Conservation (phyloP, 306 rosid genomes). For the Cicer judaicum region DNA sequence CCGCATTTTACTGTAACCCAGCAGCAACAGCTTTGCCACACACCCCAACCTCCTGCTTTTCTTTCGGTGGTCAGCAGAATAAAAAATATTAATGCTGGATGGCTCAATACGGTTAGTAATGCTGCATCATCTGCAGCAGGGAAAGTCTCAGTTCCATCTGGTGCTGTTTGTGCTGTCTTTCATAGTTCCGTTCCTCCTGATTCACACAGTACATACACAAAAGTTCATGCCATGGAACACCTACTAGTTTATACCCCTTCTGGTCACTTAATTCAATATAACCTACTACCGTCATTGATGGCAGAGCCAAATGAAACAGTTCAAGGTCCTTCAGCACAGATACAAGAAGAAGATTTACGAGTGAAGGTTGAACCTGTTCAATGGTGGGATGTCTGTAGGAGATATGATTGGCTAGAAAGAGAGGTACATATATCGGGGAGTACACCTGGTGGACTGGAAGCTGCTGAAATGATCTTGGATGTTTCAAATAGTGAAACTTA, state of each 20-base stretch:
- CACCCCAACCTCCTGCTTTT: conserved; percentile 76
- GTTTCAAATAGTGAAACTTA: conserved; percentile 59
- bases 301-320: conserved; percentile 68
- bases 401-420: conserved; percentile 87
- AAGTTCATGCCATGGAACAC: conserved; percentile 74
- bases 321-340: conserved; percentile 61
- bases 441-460: conserved; percentile 53
- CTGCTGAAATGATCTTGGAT: conserved; percentile 55
- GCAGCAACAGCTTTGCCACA: conserved; percentile 67
- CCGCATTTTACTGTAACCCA: conserved; percentile 66
- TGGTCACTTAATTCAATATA: conserved; percentile 83
- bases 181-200: conserved; percentile 66
- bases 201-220: conserved; percentile 50
- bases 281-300: conserved; percentile 70
- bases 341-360: conserved; percentile 83
- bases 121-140: conserved; percentile 91
- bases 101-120: conserved; percentile 88
- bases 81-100: conserved; percentile 74
- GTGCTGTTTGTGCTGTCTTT: conserved; percentile 88
- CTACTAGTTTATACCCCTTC: conserved; percentile 82
- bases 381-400: conserved; percentile 97
- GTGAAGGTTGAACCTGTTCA: conserved; percentile 92
- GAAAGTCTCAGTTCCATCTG: conserved; percentile 76
- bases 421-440: conserved; percentile 68
- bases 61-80: conserved; percentile 97